These are phyloP conservation scores for Aspergillus persii DNA, from an alignment of 2,329 filamentous ascomycete genomes.

Conservation along the genomic window DNA sequence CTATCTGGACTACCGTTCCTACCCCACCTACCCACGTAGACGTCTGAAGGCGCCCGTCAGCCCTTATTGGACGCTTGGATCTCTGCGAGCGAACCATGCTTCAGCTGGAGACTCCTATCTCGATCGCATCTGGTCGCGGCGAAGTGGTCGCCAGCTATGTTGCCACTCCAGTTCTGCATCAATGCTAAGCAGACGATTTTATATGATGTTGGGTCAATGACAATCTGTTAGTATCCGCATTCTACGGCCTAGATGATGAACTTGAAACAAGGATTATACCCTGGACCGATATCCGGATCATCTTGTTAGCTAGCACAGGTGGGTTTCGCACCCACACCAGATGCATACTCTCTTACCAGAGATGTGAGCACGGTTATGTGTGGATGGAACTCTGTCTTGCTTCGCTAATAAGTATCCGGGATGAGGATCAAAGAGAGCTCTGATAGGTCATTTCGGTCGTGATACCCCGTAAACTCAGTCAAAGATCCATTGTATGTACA, in stretches of 20 bases:
- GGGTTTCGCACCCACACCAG: not conserved
- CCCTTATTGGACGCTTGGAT: too few species aligned
- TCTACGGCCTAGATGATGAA: conserved; percentile 35
- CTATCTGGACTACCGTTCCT: too few species aligned
- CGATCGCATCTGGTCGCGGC: too few species aligned
- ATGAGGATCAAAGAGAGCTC: conserved; percentile 45
- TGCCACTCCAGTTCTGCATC: not conserved
- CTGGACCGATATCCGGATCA: conserved; percentile 15
- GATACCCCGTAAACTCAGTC: not conserved
- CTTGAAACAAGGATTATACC: conserved; percentile 25
- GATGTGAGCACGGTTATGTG: conserved; percentile 31
- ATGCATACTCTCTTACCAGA: conserved; percentile 33
- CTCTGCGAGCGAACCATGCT: too few species aligned
- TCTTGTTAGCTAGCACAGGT: conserved; percentile 2
- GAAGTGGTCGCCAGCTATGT: not conserved
- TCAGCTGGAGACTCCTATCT: too few species aligned
- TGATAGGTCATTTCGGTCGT: conserved; percentile 28
- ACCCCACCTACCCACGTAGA: too few species aligned
- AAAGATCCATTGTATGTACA: not conserved
- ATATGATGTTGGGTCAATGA: not conserved
- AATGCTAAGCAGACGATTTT: not conserved
- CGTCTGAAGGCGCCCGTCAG: too few species aligned
- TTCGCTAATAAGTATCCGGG: conserved; percentile 7
- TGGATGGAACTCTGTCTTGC: not conserved
- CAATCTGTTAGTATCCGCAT: not conserved